Percentiles rank a stretch among this genome's conserved stretches.
phyloP scores from a whole-genome alignment of 2,329 filamentous ascomycete species.

The Monosporascus cannonballus region DNA sequence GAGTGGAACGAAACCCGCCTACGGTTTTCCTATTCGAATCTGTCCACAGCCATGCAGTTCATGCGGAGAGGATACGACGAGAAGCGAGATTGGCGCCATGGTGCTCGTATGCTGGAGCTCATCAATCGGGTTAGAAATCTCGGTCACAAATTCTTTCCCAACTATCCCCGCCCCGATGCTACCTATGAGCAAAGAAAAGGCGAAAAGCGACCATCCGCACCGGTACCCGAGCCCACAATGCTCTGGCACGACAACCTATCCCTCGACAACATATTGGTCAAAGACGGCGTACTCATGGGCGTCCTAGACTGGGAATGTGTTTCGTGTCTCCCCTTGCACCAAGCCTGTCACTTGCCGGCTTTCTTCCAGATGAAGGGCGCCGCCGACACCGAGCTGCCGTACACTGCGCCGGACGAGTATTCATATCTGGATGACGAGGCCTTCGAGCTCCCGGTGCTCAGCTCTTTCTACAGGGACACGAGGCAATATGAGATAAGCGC shows the following conservation, averaged over 20 bases:
- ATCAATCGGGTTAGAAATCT: conserved; percentile 14
- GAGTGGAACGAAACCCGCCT: conserved; percentile 16
- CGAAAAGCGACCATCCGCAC: not conserved
- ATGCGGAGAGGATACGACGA: not conserved
- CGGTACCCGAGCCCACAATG: conserved; percentile 15
- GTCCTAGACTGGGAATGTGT: conserved; percentile 30
- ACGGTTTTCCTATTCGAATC: conserved; percentile 11
- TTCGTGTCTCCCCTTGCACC: conserved; percentile 23
- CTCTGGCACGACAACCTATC: conserved; percentile 27
- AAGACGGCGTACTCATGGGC: conserved; percentile 21
- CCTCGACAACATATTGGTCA: conserved; percentile 27
- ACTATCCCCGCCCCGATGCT: not conserved
- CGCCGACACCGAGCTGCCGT: conserved; percentile 5
- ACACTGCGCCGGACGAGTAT: conserved; percentile 1
- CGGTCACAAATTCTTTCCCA: conserved; percentile 9
- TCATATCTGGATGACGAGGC: not conserved
- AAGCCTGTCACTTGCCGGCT: conserved; percentile 23
- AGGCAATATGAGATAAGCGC: conserved; percentile 18
- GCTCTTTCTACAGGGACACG: conserved; percentile 10
- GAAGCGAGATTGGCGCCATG: not conserved
- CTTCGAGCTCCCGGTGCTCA: not conserved
- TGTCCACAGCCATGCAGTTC: conserved; percentile 2
- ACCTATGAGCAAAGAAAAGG: conserved; percentile 2
- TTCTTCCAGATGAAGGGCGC: conserved; percentile 17
- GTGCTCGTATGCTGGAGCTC: conserved; percentile 9